These are phyloP conservation scores for Candida glaebosa DNA, from an alignment of 805 yeast genomes.

Conservation along the genomic window DNA sequence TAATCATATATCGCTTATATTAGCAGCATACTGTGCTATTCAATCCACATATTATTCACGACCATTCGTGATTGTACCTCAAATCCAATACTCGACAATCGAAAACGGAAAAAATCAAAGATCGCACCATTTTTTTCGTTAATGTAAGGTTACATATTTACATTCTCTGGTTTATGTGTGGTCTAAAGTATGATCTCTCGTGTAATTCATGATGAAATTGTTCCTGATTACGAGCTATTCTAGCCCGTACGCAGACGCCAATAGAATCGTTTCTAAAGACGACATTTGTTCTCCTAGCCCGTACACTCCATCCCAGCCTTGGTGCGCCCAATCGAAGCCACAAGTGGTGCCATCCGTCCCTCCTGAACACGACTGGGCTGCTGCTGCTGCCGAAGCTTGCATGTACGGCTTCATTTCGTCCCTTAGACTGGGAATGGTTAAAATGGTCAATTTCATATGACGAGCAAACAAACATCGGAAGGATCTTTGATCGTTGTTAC, in stretches of 20 bases:
- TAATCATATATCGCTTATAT: not conserved
- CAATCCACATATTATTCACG: not conserved
- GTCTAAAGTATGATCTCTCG: not conserved
- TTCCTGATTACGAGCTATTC: no score
- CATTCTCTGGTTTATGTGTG: not conserved
- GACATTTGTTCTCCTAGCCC: conserved; percentile 86
- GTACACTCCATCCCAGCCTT: conserved; percentile 60
- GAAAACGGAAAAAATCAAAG: not conserved
- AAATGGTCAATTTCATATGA: conserved; percentile 55
- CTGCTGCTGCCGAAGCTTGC: conserved; percentile 58
- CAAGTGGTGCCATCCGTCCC: conserved; percentile 87
- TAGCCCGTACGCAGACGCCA: conserved; percentile 21
- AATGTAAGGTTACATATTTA: not conserved
- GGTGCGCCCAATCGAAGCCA: conserved; percentile 65
- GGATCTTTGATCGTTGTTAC: conserved; percentile 75
- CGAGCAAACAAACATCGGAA: conserved; percentile 70
- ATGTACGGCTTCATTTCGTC: conserved; percentile 41
- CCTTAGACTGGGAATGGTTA: conserved; percentile 47
- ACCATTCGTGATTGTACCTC: not conserved
- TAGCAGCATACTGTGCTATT: not conserved
- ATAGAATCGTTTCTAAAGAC: conserved; percentile 63
- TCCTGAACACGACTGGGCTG: conserved; percentile 77
- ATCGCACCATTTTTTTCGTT: not conserved
- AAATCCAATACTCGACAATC: not conserved
- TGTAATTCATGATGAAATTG: not conserved